Evolutionary conservation across 2,329 filamentous ascomycete species (phyloP), one percentile per base, ranked within the genome.

Genomic region (Nemania diffusa): DNA sequence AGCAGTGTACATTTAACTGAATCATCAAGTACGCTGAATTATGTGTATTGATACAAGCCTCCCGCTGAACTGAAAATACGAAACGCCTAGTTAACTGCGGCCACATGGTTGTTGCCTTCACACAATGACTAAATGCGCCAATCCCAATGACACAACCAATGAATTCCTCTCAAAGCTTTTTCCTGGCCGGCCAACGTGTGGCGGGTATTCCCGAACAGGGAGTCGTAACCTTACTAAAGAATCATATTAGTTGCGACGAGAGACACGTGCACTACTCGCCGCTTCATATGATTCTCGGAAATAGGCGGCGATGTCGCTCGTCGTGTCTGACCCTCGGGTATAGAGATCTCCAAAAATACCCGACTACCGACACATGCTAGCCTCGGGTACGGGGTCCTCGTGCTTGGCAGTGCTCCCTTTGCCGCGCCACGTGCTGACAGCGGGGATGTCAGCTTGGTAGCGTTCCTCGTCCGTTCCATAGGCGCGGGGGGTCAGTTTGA

Each of bases 371-470:
- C 62, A 62, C 56, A 70, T 67, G 50, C 46, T 57, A 22, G 64
- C 57, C 50, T 78, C 78, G 2, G 79, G 74, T 3, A 77, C 64
- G 2, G 87, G 87, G 71, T 89, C 86, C 77, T 96, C 92, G 78
- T 97, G 94, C 77, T 95, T 95, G 26, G 95, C 95, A 27, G 92
- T 78, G 74, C 90, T 95, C 15, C 96, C 96, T 83, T 98, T 97
- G 70, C 92, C 94, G 75, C 96, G 87, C 92, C 94, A 99, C 22
- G 96, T 99, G 80, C 92, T 97, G 59, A 99, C 96, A 3, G 96
- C 96, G 5, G 94, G 93, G 72, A 99, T 97, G 77, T 97, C 92
- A 7, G 95, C 95, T 78, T 92, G 91, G 76, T 93, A 92, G 51
- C 93, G 87, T 79, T 96, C 88, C 78, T 98, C 93, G 66, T 97